Base-by-base conservation (phyloP, 2,329 filamentous ascomycete genomes). In the Aspergillus cejpii region DNA sequence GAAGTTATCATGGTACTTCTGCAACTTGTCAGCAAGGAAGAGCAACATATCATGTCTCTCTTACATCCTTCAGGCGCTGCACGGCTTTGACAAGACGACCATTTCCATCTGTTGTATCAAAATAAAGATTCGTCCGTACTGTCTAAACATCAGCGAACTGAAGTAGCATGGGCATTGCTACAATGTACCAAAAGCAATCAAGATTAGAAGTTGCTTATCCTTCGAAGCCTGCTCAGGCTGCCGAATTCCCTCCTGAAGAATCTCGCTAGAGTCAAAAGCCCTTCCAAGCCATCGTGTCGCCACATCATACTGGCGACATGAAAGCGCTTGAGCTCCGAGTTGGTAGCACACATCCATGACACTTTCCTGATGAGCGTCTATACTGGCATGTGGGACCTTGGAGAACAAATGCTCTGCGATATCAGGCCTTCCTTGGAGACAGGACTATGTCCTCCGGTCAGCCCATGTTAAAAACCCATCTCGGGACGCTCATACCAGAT, bases 401-500 rank as follows among this genome's bases (percentile, higher is more conserved):
- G 65, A 66, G 63, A 84, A 90, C 73, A 92, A 80, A 62, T 87
- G 80, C 43, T 94, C 87, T 21, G 87, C 86, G 38, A 89, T 77
- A 45, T 91, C 85, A 11, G 85, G 72, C 31, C 83, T 78, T 31
- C 79, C 74, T 58, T 89, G 82, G 55, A 81, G 80, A 81, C 84
- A 94, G 23, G 83, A 78, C 87, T 91, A 46, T 24, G 6, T 38
- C 21, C 23, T 11, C n/a, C 15, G 20, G 24, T 50, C 31, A 42
- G 52, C 40, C n/a, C 23, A 44, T 17, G 6, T 1, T 21, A 19
- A 20, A 26, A 20, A 26, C 36, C 6, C 19, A 3, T 21, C 14
- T 29, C 31, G 20, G 21, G 27, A 40, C 43, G 38, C 24, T 44
- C 48, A 49, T 66, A 88, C 87, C 64, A 92, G 63, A 24, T 76